phyloP scores from a whole-genome alignment of 257 asterid species.

The Fraxinus excelsior region DNA sequence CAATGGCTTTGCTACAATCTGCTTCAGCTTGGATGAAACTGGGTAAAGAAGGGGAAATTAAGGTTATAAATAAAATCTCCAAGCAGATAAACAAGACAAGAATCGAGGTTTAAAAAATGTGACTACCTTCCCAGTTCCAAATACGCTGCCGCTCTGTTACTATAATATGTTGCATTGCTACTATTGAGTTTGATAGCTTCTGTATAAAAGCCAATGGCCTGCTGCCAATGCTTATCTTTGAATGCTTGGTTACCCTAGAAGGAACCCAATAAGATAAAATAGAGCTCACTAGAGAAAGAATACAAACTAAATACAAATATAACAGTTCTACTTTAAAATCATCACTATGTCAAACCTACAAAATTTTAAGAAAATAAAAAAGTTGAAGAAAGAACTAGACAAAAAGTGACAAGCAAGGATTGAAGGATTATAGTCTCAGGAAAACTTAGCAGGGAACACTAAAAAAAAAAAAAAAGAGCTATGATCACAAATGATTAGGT shows the following conservation, averaged over 20 bases:
- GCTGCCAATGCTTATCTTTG: slow-evolving; percentile 86
- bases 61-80: slow-evolving; percentile 11
- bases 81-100: background rate
- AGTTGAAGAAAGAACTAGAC: slow-evolving; percentile 17
- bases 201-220: slow-evolving; percentile 80
- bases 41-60: slow-evolving; percentile 22
- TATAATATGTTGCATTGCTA: slow-evolving; percentile 80
- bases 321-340: slow-evolving; percentile 13
- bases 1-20: slow-evolving; percentile 86
- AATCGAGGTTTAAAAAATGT: slow-evolving; percentile 5
- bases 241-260: slow-evolving; percentile 91
- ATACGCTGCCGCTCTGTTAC: slow-evolving; percentile 93
- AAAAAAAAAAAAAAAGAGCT: background rate
- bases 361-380: background rate
- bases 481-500: background rate
- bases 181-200: slow-evolving; percentile 91
- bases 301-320: slow-evolving; percentile 7
- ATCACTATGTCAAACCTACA: slow-evolving; percentile 5
- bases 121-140: slow-evolving; percentile 77
- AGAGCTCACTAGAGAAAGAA: slow-evolving; percentile 8
- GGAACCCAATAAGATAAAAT: background rate
- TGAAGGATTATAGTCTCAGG: slow-evolving; percentile 6
- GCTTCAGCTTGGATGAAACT: slow-evolving; percentile 85
- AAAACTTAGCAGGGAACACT: background rate
- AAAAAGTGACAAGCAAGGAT: slow-evolving; percentile 20